These are phyloP conservation scores for Hansenula lynferdii DNA, from an alignment of 1,139 yeast species.

Conservation along the genomic window DNA sequence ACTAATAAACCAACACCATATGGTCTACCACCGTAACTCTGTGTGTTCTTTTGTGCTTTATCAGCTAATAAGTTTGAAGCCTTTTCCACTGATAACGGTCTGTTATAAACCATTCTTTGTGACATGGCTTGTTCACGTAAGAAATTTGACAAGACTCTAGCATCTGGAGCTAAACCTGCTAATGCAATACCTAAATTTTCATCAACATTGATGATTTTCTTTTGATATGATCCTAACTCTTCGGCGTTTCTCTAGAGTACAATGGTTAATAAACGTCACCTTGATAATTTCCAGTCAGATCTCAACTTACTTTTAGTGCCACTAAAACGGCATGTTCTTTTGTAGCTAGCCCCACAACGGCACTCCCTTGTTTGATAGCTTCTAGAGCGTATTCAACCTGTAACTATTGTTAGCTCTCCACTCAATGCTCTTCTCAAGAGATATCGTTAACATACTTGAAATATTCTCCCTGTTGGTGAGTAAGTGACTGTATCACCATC, in stretches of 20 bases:
- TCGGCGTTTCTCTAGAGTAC: conserved; percentile 71
- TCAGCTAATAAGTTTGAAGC: conserved; percentile 89
- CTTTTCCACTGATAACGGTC: conserved; percentile 80
- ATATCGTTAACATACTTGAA: conserved; percentile 50
- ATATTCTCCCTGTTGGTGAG: conserved; percentile 95
- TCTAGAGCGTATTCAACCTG: conserved; percentile 87
- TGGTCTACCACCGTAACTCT: conserved; percentile 93
- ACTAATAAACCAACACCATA: conserved; percentile 94
- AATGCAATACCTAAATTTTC: conserved; percentile 92
- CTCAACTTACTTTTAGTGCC: conserved; percentile 55
- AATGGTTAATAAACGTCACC: background rate
- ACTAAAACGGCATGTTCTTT: conserved; percentile 85
- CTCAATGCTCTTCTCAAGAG: too few species aligned
- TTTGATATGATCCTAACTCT: conserved; percentile 94
- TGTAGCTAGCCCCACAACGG: conserved; percentile 91
- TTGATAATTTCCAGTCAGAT: background rate
- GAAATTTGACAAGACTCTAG: conserved; percentile 84
- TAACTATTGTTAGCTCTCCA: too few species aligned
- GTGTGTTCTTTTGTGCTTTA: conserved; percentile 96
- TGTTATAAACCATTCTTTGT: conserved; percentile 77
- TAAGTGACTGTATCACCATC: conserved; percentile 97
- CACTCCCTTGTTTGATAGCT: conserved; percentile 97
- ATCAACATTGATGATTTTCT: conserved; percentile 87
- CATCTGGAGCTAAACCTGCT: conserved; percentile 98
- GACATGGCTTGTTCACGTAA: conserved; percentile 90